These are phyloP conservation scores for Stentor roeselii DNA, from an alignment of 73 alveolate species.

Conservation along the genomic window DNA sequence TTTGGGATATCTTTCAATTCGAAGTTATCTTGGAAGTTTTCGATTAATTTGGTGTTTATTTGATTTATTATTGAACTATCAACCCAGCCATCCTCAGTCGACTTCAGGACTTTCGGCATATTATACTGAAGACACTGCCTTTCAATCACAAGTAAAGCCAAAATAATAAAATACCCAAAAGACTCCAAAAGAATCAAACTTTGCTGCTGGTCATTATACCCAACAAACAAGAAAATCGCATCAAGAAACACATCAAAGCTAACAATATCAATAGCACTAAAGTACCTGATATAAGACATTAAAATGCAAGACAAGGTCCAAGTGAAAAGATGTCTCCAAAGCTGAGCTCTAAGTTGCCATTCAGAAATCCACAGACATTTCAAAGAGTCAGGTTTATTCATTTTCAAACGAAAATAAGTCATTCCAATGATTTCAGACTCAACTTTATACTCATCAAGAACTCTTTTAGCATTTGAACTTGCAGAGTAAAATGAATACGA, in stretches of 20 bases:
- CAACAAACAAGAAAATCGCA: background rate
- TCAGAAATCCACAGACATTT: too few relatives aligned
- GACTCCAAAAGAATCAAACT: background rate
- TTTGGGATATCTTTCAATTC: background rate
- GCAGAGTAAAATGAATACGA: background rate
- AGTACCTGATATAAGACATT: background rate
- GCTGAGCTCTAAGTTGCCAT: background rate
- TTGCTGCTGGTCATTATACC: background rate
- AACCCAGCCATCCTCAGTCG: background rate
- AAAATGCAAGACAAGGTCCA: background rate
- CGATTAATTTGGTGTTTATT: background rate
- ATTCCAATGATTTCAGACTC: too few relatives aligned
- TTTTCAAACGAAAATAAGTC: too few relatives aligned
- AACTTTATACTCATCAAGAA: too few relatives aligned
- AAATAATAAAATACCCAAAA: background rate
- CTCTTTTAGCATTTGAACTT: background rate
- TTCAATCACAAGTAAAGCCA: background rate
- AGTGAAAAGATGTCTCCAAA: background rate
- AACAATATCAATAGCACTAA: background rate
- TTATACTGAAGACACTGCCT: background rate
- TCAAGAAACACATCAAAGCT: background rate
- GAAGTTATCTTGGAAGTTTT: background rate
- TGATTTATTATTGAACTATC: background rate
- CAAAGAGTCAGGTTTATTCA: too few relatives aligned
- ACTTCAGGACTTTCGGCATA: background rate